Percentiles rank a stretch among this genome's conserved stretches.
phyloP scores from a whole-genome alignment of 2,329 filamentous ascomycete genomes.

The Ophidiomyces ophidiicola region DNA sequence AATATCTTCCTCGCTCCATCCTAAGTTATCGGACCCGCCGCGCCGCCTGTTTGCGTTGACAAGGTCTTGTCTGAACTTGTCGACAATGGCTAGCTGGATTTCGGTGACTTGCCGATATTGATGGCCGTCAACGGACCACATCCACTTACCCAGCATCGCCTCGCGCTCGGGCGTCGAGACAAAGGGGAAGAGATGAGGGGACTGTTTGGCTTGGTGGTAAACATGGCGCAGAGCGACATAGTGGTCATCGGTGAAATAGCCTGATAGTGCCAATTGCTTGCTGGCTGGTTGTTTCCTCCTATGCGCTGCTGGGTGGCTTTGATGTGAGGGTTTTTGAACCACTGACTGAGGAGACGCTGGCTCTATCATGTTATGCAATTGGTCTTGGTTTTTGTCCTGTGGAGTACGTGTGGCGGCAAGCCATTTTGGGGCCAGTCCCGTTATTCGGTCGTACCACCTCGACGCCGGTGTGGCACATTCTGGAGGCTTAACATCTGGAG shows the following conservation, averaged over 20 bases:
- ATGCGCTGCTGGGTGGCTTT: neutral
- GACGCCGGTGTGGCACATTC: conserved; percentile 16
- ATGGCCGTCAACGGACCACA: conserved; percentile 32
- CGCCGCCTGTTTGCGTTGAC: conserved; percentile 25
- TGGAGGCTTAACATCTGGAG: neutral
- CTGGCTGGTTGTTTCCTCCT: neutral
- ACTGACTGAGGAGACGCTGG: neutral
- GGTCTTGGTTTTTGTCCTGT: neutral
- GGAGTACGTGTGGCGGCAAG: conserved; percentile 1
- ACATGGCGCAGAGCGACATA: conserved; percentile 30
- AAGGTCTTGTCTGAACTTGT: conserved; percentile 30
- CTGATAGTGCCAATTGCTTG: conserved; percentile 25
- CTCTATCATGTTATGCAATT: neutral
- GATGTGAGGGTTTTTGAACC: neutral
- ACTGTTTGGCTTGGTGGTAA: conserved; percentile 29
- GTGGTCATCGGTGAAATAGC: conserved; percentile 33
- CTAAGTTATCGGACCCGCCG: conserved; percentile 28
- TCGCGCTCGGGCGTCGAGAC: conserved; percentile 25
- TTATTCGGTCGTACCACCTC: conserved; percentile 28
- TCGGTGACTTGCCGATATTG: conserved; percentile 33
- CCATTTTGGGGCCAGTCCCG: conserved; percentile 16
- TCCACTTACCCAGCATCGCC: conserved; percentile 32
- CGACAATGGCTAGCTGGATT: conserved; percentile 32
- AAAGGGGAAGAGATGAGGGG: conserved; percentile 30
- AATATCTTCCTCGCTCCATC: conserved; percentile 36